Conservation (phyloP, 208 protist species). For the Wallacemonas sp. region DNA sequence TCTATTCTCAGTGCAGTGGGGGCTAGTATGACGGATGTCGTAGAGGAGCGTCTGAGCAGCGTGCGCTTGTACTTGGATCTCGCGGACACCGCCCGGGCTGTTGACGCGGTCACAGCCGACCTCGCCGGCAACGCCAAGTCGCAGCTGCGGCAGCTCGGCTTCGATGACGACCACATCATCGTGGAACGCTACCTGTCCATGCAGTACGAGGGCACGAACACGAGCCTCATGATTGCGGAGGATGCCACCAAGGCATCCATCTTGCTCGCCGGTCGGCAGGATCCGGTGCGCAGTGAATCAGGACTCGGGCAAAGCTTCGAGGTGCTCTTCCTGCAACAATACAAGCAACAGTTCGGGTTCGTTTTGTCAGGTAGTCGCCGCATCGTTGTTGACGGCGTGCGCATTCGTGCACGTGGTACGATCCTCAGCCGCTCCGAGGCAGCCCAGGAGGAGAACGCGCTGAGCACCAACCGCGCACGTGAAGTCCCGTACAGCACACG, state of each 20-base stretch:
- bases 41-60: slow-evolving; percentile 85
- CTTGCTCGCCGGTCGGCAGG: background rate
- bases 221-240: slow-evolving; percentile 83
- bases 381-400: slow-evolving; percentile 93
- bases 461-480: slow-evolving; percentile 10
- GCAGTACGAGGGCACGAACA: slow-evolving; percentile 93
- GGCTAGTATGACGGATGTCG: slow-evolving; percentile 90
- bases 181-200: slow-evolving; percentile 81
- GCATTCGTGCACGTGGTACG: slow-evolving; percentile 71
- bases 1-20: slow-evolving; percentile 93
- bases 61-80: slow-evolving; percentile 25
- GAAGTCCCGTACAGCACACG: slow-evolving; percentile 33
- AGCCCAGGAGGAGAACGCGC: slow-evolving; percentile 15
- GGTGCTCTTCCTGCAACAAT: slow-evolving; percentile 68
- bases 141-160: slow-evolving; percentile 40
- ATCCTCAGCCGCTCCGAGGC: slow-evolving; percentile 22
- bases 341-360: slow-evolving; percentile 92
- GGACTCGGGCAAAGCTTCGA: slow-evolving; percentile 22
- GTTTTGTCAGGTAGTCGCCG: slow-evolving; percentile 52
- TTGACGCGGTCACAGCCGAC: slow-evolving; percentile 29
- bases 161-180: slow-evolving; percentile 41
- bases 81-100: slow-evolving; percentile 22
- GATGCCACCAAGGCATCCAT: slow-evolving; percentile 9
- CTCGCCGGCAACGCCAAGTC: slow-evolving; percentile 13
- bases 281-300: background rate